A percentile compares a stretch with the other conserved stretches of the same genome.
Conservation (phyloP, 106 monocot genomes). For the Apostasia shenzhenica region DNA sequence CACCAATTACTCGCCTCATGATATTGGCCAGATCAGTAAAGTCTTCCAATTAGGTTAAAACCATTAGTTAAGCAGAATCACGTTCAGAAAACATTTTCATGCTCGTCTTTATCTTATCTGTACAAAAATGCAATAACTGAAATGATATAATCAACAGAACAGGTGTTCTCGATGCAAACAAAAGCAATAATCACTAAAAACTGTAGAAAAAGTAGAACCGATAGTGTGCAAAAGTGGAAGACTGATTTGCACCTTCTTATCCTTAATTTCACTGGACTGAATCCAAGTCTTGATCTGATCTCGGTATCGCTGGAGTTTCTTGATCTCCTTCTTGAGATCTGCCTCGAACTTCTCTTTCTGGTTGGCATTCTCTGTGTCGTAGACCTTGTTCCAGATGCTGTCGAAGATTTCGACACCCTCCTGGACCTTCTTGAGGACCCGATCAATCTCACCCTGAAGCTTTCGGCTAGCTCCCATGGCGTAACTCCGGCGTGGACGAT, state of each 20-base stretch:
- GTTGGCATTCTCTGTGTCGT: constrained; percentile 93
- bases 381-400: constrained; percentile 98
- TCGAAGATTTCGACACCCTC: constrained; percentile 95
- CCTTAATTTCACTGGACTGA: constrained; percentile 98
- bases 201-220: no score
- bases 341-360: constrained; percentile 99
- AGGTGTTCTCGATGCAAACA: no score
- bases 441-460: constrained; percentile 94
- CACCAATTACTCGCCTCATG: no score
- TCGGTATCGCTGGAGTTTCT: constrained; percentile 96
- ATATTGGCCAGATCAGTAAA: no score
- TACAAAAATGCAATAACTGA: no score
- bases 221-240: no score
- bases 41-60: no score
- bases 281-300: constrained; percentile 99
- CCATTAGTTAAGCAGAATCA: no score
- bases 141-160: no score
- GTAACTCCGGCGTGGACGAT: not conserved
- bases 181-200: no score
- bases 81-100: no score
- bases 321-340: constrained; percentile 96
- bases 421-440: constrained; percentile 91
- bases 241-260: constrained; percentile 67
- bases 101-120: no score
- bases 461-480: constrained; percentile 90